Conservation (phyloP, 495 filamentous ascomycete species). For the Friedmanniomyces endolithicus region DNA sequence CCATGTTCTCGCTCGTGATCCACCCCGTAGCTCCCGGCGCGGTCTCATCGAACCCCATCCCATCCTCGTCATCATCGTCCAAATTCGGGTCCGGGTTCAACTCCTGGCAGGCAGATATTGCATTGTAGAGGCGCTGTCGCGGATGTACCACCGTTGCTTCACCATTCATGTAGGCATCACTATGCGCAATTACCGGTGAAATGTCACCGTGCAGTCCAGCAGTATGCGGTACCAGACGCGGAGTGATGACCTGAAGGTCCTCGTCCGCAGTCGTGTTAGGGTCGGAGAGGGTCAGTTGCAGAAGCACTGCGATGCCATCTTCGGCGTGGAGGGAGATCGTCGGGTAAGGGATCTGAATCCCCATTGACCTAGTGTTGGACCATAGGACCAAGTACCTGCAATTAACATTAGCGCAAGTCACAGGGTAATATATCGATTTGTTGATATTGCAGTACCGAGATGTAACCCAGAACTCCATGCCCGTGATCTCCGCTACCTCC, state of each 20-base stretch:
- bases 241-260: slow-evolving; percentile 53
- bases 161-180: not conserved
- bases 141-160: slow-evolving; percentile 18
- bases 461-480: slow-evolving; percentile 63
- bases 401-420: not conserved
- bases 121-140: slow-evolving; percentile 53
- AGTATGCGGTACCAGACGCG: slow-evolving; percentile 56
- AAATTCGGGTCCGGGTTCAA: slow-evolving; percentile 69
- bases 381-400: slow-evolving; percentile 61
- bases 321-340: slow-evolving; percentile 75
- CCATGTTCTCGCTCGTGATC: slow-evolving; percentile 94
- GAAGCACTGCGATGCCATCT: slow-evolving; percentile 56
- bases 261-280: slow-evolving; percentile 40
- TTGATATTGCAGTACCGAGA: slow-evolving; percentile 47
- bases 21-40: slow-evolving; percentile 80
- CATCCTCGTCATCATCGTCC: slow-evolving; percentile 42
- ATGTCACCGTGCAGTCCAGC: slow-evolving; percentile 13
- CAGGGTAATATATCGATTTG: not conserved
- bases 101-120: slow-evolving; percentile 76
- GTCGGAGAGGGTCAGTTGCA: slow-evolving; percentile 57
- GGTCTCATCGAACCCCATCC: slow-evolving; percentile 33
- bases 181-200: not conserved
- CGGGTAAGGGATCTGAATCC: slow-evolving; percentile 76
- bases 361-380: slow-evolving; percentile 44
- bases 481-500: slow-evolving; percentile 34